A percentile compares a stretch with the other conserved stretches of the same genome.
Conservation (phyloP, 805 yeast genomes). For the Jamesozyma rosinii region DNA sequence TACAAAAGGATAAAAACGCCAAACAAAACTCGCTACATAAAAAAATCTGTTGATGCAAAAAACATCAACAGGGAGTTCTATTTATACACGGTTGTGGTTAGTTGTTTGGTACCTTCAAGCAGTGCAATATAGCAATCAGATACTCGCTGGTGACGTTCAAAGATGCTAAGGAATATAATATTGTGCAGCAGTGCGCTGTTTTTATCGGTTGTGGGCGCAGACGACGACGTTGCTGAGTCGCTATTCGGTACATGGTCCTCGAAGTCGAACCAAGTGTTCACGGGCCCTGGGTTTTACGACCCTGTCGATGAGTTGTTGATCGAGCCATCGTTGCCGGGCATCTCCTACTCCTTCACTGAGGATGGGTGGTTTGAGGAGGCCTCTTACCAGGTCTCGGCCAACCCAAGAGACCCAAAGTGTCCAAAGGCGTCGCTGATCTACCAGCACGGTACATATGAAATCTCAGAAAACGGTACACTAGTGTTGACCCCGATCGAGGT, state of each 20-base stretch:
- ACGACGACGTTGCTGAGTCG: neutral
- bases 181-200: neutral
- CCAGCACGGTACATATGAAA: constrained; percentile 80
- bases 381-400: constrained; percentile 62
- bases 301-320: constrained; percentile 90
- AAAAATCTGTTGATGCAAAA: too few relatives aligned
- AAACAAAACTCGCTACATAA: too few relatives aligned
- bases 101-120: too few relatives aligned
- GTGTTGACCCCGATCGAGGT: constrained; percentile 63
- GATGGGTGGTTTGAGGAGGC: constrained; percentile 94
- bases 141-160: neutral
- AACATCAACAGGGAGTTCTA: too few relatives aligned
- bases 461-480: constrained; percentile 57
- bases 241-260: constrained; percentile 84
- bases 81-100: too few relatives aligned
- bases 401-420: constrained; percentile 69
- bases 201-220: neutral
- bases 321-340: constrained; percentile 94
- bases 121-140: too few relatives aligned
- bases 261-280: constrained; percentile 85
- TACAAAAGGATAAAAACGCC: too few relatives aligned
- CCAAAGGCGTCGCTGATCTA: constrained; percentile 71
- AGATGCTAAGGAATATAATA: neutral
- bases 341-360: constrained; percentile 82
- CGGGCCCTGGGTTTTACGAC: constrained; percentile 94